These are phyloP conservation scores for Apiospora phragmitis DNA, from an alignment of 2,329 filamentous ascomycete genomes.

Conservation along the genomic window DNA sequence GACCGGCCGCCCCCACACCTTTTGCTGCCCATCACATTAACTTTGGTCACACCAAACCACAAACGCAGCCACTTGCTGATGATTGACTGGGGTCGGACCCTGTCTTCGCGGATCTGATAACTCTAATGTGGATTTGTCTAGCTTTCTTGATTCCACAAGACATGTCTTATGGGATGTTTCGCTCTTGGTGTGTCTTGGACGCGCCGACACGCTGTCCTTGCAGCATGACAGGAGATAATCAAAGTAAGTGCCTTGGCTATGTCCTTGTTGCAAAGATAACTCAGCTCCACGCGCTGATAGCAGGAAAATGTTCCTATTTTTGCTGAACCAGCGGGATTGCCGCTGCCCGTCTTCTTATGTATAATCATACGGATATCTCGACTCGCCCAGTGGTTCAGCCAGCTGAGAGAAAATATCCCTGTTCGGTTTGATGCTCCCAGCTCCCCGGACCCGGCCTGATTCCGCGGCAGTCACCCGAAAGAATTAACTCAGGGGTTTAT, in stretches of 20 bases:
- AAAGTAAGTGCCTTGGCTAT: not conserved
- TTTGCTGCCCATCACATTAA: not conserved
- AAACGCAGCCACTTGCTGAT: not conserved
- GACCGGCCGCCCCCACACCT: not conserved
- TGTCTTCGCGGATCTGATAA: slow-evolving; percentile 3
- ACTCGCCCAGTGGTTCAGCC: not conserved
- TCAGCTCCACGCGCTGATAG: not conserved
- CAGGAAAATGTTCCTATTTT: not conserved
- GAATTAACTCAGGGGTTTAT: not conserved
- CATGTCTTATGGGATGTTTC: not conserved
- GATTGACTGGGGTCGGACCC: not conserved
- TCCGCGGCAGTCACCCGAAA: not conserved
- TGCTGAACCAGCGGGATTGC: not conserved
- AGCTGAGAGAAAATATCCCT: not conserved
- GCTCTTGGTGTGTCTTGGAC: not conserved
- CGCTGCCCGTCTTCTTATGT: not conserved
- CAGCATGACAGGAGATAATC: not conserved
- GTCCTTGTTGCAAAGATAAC: not conserved
- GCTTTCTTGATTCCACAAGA: not conserved
- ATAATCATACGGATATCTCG: not conserved
- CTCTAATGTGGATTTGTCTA: not conserved
- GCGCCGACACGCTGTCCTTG: not conserved
- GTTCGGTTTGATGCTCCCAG: not conserved
- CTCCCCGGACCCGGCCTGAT: not conserved
- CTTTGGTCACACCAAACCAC: not conserved